Evolutionary conservation across 306 rosid genomes (phyloP), one percentile per base, ranked within the genome.

Genomic region (Inga laurina): DNA sequence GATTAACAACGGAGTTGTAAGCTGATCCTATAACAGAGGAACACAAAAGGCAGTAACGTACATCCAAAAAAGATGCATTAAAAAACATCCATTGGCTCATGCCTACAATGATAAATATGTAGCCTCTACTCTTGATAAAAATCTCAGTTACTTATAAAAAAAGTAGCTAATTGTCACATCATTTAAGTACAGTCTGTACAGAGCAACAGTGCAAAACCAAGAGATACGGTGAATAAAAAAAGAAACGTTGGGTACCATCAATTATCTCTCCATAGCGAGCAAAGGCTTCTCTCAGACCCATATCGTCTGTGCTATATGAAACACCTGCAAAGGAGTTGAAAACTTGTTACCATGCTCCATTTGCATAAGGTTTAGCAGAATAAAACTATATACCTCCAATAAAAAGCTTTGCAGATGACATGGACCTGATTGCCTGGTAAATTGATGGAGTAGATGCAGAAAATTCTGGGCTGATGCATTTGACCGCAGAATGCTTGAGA

Each of bases 291-390:
- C 83, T 87, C 74, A 88, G 79, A 82, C 91, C 45, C 68, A 27
- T 65, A 44, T 88, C 89, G 67, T 88, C 91, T 34, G 91, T 88
- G 74, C 35, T 82, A 69, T 57, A 88, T 72, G 91, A 88, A 82
- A 88, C 81, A 76, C 91, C 91, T 86, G 88, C 83, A 86, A 72
- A 24, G 11, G 44, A 75, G 44, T 48, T 72, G 35, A 71, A 70
- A 46, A 66, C 7, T 72, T 57, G 62, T 46, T 35, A 37, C 56
- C 45, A 37, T 6, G 66, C 67, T 67, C 65, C 74, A 75, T 68
- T 69, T 54, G 51, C 12, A 70, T 11, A 46, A 57, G 6, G 8
- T 27, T 32, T 34, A 78, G 78, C 46, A 56, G 1, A 62, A 68
- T 43, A 72, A 65, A 51, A 74, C 44, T 65, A 54, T 51, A 15